These are phyloP conservation scores for Daphne laureola DNA, from an alignment of 441 rosid species.

Conservation along the genomic window DNA sequence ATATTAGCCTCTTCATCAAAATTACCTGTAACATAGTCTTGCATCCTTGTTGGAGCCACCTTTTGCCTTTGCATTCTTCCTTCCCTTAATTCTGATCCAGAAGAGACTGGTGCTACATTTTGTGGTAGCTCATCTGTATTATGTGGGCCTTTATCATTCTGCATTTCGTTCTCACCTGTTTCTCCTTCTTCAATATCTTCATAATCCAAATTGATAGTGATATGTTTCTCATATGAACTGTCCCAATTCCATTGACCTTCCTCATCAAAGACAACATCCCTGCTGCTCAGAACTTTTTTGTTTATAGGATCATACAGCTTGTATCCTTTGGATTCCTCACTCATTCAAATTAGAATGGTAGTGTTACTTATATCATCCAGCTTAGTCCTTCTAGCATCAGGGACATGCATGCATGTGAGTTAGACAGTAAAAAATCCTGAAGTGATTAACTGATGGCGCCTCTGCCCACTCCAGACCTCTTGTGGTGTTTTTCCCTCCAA, in stretches of 20 bases:
- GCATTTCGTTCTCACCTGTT: no score
- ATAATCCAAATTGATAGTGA: not conserved
- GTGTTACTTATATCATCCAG: conserved; percentile 1
- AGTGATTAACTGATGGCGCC: no score
- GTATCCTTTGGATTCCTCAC: not conserved
- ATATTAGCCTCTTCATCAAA: no score
- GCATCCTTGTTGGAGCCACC: not conserved
- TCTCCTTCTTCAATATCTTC: not conserved
- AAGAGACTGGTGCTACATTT: no score
- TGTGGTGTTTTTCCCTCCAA: no score
- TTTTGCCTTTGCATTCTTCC: no score
- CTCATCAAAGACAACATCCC: not conserved
- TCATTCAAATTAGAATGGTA: not conserved
- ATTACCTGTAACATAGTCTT: not conserved
- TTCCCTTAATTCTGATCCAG: not conserved
- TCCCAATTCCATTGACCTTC: conserved; percentile 5
- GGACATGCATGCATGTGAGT: not conserved
- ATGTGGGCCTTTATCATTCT: not conserved
- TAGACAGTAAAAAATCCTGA: no score
- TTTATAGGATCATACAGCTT: conserved; percentile 6
- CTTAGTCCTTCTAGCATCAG: not conserved
- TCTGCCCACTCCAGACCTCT: no score
- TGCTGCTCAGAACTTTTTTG: no score
- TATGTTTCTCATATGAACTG: not conserved
- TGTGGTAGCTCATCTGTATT: no score